Evolutionary conservation across 495 filamentous ascomycete genomes (phyloP), one percentile per base, ranked within the genome.

Genomic region (Zalerion maritima): DNA sequence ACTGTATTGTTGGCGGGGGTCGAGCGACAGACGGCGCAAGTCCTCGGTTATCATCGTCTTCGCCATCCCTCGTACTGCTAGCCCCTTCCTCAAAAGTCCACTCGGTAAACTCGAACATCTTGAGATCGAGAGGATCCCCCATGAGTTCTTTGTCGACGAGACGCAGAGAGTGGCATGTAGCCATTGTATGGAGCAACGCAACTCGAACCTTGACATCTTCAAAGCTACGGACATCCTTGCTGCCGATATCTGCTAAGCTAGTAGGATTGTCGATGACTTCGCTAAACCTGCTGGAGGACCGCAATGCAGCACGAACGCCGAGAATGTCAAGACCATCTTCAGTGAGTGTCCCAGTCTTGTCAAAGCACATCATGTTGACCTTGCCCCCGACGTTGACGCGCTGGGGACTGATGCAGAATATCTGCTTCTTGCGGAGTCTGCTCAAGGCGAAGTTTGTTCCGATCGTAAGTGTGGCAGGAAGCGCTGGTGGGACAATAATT

Each of bases 341-440:
- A 2, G 91, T 99, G 14, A 99, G 60, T 9, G 91, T 99, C 12
- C 91, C 91, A 2, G 91, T 99, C 49, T 99, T 99, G 53, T 99
- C 91, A 40, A 99, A 99, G 55, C 89, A 96, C 43, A 99, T 73
- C 18, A 94, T 64, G 53, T 99, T 89, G 5, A 99, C 59, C 48
- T 94, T 96, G 4, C 91, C 91, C 10, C 81, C 87, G 15, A 99
- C 81, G 43, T 96, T 96, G 22, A 99, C 86, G 37, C 75, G 71
- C 46, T 99, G 91, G 1, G 91, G 91, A 41, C 85, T 94, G 36
- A 94, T 99, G 49, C 91, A 99, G 41, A 91, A 99, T 24, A 99
- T 94, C 15, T 79, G 62, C 42, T 89, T 82, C 35, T 71, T 67
- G 53, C 79, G 93, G 14, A 99, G 62, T 13, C 91, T 71, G 4